Evolutionary conservation across 257 asterid species (phyloP), one percentile per base, ranked within the genome.

Genomic region (Orobanche coerulescens): DNA sequence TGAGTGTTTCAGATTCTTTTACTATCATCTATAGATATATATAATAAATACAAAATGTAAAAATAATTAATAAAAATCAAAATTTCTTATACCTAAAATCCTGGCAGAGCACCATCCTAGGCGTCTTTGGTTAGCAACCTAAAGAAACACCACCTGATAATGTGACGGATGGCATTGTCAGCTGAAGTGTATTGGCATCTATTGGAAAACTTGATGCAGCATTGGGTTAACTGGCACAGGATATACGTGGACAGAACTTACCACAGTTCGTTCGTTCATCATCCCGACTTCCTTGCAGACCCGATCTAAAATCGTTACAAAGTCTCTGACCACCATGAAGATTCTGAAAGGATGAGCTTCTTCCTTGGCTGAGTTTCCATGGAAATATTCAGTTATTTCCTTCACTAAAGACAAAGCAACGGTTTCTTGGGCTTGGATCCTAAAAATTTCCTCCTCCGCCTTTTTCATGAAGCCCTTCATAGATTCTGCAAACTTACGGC

Each of bases 341-440:
- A 93, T 89, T 59, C 97, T 81, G 58, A 93, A 83, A 10, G 96
- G 97, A 66, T 89, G 97, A 70, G 97, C 96, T 39, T 89, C 99
- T 75, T 93, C 99, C 77, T 73, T 86, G 7, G 89, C 87, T 9
- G 99, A 93, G 79, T 87, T 86, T 20, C 99, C 99, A 20, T 93
- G 99, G 81, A 93, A 93, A 67, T 93, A 93, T 64, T 93, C 97
- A 0, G 99, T 93, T 19, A 93, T 89, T 68, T 93, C 99, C 76
- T 89, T 93, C 23, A 93, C 97, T 42, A 89, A 75, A 51, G 99
- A 84, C 62, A 89, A 44, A 4, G 99, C 88, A 9, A 84, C 94
- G 13, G 97, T 93, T 76, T 93, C 99, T 66, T 82, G 88, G 20
- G 96, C 97, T 79, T 89, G 99, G 66, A 93, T 78, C 73, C 82